Base-by-base conservation (phyloP, 78 protist genomes). In the Thecamonas trahens region DNA sequence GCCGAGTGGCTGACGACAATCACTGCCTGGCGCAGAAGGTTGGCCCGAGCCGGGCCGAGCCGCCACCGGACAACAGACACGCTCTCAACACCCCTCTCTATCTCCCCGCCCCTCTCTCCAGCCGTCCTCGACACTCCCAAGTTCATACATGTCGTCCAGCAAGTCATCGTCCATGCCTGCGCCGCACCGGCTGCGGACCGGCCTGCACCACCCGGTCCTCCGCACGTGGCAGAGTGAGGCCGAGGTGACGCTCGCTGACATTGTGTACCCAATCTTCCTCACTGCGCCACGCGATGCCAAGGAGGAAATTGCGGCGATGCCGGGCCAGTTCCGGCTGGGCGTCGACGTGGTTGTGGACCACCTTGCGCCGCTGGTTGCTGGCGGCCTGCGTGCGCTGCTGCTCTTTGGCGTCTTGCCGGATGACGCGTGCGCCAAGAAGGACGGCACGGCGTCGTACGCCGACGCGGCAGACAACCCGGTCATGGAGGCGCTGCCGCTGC, bases 331-430 rank as follows among this genome's bases (percentile, higher is more conserved):
- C 20, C 45, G 58, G 40, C 24, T 37, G 5, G 55, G 72, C 32
- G 57, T 54, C 35, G 77, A 76, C 53, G 42, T 63, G 7, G 58
- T 80, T 0, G 54, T 52, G 28, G 79, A 40, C 1, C 53, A 71
- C 60, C 42, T 87, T 15, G 73, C 38, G 17, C 92, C 92, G 31
- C 58, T 82, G 0, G 88, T 87, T 6, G 73, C 37, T n/a, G 78
- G 75, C 17, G 92, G 92, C 18, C 84, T 87, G 52, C 50, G 54
- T 40, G 49, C 85, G 3, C 72, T 87, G 9, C 67, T 87, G 15
- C 67, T 87, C 40, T 87, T 87, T 71, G 93, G 93, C n/a, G 93
- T 87, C n/a, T 13, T 76, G 11, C 34, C 55, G 0, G 57, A 69
- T 62, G 66, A 8, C 40, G 61, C 28, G 29, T 24, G 29, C 35